Evolutionary conservation across 805 yeast species (phyloP).

Genomic region (Yarrowia porcina): DNA sequence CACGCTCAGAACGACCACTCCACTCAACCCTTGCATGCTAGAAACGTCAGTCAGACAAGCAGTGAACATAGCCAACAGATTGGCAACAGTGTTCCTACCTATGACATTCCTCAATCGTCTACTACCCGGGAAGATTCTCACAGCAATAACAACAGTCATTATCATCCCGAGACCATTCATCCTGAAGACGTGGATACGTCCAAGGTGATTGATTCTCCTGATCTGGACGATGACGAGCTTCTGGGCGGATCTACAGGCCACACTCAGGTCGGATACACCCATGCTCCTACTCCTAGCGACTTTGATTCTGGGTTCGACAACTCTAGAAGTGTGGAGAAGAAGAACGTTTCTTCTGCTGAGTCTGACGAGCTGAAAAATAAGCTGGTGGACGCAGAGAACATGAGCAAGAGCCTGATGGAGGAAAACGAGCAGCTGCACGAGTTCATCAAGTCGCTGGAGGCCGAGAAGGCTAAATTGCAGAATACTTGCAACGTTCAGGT

Average conservation of each 20-base stretch:
- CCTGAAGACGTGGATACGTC: neutral
- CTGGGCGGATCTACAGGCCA: neutral
- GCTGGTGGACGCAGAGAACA: constrained; percentile 33
- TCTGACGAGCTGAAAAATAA: constrained; percentile 32
- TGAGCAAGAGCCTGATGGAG: constrained; percentile 32
- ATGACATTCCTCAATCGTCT: neutral
- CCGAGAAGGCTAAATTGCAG: neutral
- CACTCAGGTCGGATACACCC: constrained; percentile 8
- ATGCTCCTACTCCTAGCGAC: neutral
- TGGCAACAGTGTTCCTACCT: neutral
- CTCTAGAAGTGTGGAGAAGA: neutral
- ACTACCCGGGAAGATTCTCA: no score
- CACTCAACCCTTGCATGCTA: neutral
- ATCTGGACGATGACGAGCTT: constrained; percentile 13
- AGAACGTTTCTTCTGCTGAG: neutral
- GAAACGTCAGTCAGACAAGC: constrained; percentile 2
- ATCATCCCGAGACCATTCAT: neutral
- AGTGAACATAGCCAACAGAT: neutral
- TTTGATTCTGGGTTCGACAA: neutral
- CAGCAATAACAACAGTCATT: constrained; percentile 3
- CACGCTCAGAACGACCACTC: neutral
- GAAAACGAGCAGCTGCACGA: constrained; percentile 37
- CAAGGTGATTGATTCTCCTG: constrained; percentile 14
- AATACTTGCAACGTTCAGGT: neutral
- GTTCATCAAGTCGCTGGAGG: constrained; percentile 31